Evolutionary conservation across 306 rosid genomes (phyloP), one percentile per base, ranked within the genome.

Genomic region (Comarum palustre): DNA sequence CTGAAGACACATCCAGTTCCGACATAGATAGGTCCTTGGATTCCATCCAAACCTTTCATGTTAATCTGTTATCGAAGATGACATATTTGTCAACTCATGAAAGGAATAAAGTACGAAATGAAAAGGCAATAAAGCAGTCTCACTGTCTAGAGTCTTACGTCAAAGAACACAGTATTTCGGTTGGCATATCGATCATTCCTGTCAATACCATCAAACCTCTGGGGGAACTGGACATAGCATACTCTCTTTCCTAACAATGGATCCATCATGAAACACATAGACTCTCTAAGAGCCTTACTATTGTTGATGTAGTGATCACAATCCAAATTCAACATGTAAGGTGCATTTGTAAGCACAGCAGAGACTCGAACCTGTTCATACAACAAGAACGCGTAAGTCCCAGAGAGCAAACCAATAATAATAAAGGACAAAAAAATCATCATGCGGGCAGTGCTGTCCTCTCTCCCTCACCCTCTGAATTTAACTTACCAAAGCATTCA

Each of bases 251-350:
- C 90, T 41, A 73, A 61, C 55, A 84, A 31, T 12, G 86, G 90
- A 45, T 87, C 96, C 96, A 90, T 86, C 92, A 90, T 84, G 87
- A 90, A 90, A 83, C 96, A 90, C 96, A 90, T 90, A 13, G 96
- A 81, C 55, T 90, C 96, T 66, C 90, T 84, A 27, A 90, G 62
- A 27, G 82, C 89, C 66, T 86, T 90, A 71, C 92, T 87, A 42
- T 87, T 90, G 54, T 90, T 90, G 78, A 90, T 82, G 60, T 75
- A 84, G 74, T 87, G 85, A 65, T 87, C 85, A 76, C 75, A 87
- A 64, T 90, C 90, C 80, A 90, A 86, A 86, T 87, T 90, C 76
- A 90, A 74, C 47, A 87, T 9, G 82, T 82, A 90, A 52, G 96
- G 86, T 1, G 96, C 89, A 81, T 87, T 90, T 20, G 90, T 83